Evolutionary conservation across 768 basidiomycete genomes (phyloP), one percentile per base, ranked within the genome.

Genomic region (Artomyces pyxidatus): DNA sequence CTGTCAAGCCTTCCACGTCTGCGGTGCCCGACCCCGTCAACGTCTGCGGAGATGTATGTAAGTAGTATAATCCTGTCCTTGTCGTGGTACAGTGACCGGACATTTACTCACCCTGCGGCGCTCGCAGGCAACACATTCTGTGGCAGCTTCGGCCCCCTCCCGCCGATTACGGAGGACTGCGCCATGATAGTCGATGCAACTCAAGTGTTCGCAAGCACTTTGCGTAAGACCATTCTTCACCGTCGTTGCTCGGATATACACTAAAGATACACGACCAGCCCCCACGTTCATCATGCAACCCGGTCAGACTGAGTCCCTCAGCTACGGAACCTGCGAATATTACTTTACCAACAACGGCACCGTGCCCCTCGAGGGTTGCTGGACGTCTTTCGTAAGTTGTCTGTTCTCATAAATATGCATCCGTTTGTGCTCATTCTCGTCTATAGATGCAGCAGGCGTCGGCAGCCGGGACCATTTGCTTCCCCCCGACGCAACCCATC

Each of bases 291-390:
- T 37, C 17, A 52, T 57, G 11, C 39, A 45, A 21, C 40, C 55
- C 21, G 26, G 44, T 44, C 50, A 51, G 45, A 51, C 52, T 19
- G 49, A 59, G 45, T 48, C 53, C 42, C 54, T 59, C 46, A 51
- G 55, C 12, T 59, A 53, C 51, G 57, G 57, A 4, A 62, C 58
- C 35, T 59, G 58, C 49, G 55, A 55, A 28, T 54, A 55, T 52
- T 59, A 50, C 53, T 60, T 61, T 48, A 51, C 57, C 52, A 60
- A 60, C 54, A 28, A 45, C 49, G 54, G 51, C 22, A 48, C 51
- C 23, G 6, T n/a, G 5, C 37, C 59, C 32, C 47, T 59, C 28
- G 45, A 50, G 26, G 21, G 17, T 19, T 48, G 47, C 37, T 48
- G 47, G 47, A 22, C 27, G 27, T 37, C 38, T 17, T 27, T 48